Percentiles rank a stretch among this genome's conserved stretches.
These are phyloP conservation scores for Coemansia sp. DNA, from an alignment of 192 early-diverging fungal species.

Conservation along the genomic window DNA sequence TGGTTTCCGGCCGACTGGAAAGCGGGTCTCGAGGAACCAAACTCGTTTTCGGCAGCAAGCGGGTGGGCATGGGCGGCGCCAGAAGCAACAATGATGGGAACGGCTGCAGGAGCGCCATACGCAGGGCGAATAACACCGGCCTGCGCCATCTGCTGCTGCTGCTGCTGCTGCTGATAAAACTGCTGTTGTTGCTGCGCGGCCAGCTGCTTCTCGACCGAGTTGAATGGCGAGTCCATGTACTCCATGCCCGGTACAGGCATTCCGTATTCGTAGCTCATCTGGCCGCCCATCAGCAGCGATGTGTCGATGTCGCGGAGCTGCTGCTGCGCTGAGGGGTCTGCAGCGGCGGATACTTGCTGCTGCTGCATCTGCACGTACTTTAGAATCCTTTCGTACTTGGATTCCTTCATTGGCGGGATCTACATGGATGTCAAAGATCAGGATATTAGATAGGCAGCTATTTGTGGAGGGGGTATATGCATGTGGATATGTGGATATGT, in stretches of 20 bases:
- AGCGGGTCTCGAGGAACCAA: background rate
- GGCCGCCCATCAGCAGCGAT: constrained; percentile 38
- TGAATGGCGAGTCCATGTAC: constrained; percentile 14
- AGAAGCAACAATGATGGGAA: background rate
- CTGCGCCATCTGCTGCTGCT: constrained; percentile 3
- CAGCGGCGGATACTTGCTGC: constrained; percentile 33
- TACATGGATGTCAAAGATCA: no score
- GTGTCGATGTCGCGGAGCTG: constrained; percentile 29
- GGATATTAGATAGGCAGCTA: no score
- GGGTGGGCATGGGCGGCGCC: background rate
- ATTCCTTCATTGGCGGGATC: constrained; percentile 51
- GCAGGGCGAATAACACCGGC: background rate
- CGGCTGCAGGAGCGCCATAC: background rate
- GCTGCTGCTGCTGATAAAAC: constrained; percentile 10
- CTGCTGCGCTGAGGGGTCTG: constrained; percentile 17
- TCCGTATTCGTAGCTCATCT: constrained; percentile 15
- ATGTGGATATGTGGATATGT: no score
- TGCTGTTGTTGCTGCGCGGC: constrained; percentile 5
- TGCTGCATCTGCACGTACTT: constrained; percentile 50
- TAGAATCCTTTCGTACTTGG: constrained; percentile 51
- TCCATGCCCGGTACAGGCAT: background rate
- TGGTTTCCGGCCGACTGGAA: background rate
- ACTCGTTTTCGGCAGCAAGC: background rate
- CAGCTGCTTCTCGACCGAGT: constrained; percentile 4
- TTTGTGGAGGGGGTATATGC: background rate